Evolutionary conservation across 2,329 filamentous ascomycete genomes (phyloP), one percentile per base, ranked within the genome.

Genomic region (Penicillium sp.): DNA sequence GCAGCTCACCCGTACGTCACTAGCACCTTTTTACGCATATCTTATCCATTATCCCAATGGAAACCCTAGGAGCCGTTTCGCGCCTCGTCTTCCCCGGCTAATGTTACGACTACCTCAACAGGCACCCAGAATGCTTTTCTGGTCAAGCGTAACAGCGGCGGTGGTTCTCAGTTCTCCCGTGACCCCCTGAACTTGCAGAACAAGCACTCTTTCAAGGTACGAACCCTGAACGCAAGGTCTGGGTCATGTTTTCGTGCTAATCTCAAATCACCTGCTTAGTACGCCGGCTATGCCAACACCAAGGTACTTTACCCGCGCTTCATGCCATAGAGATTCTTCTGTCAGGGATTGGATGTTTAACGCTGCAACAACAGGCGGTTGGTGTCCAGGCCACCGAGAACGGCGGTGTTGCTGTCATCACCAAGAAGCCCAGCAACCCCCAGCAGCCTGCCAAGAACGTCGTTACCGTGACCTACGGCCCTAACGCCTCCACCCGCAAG

Each of bases 141-240:
- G 72, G 87, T 91, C 72, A 95, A 95, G 85, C 86, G 88, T 77
- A 84, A 82, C 71, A 75, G 76, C 65, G 79, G 78, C 67, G 89
- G 87, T 69, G 86, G 87, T 72, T 78, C 86, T 64, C 86, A 87
- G 76, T 89, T 98, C 81, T 97, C 91, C 64, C 86, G 87, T 65
- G 91, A 97, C 72, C 88, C 90, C 66, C 77, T 96, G 63, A 98
- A 97, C 83, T 76, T 97, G 75, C 80, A 77, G 73, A 97, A 96
- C 85, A 78, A 84, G 76, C 85, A 95, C 80, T 84, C 81, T 65
- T 86, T 88, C 78, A 97, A 95, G 84, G 88, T 93, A 62, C 32
- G 60, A 46, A 26, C 21, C n/a, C n/a, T n/a, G n/a, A n/a, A n/a
- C n/a, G n/a, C n/a, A n/a, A n/a, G n/a, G n/a, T n/a, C n/a, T n/a